Evolutionary conservation across 2,329 filamentous ascomycete species (phyloP).

Genomic region (Cladobotryum mycophilum): DNA sequence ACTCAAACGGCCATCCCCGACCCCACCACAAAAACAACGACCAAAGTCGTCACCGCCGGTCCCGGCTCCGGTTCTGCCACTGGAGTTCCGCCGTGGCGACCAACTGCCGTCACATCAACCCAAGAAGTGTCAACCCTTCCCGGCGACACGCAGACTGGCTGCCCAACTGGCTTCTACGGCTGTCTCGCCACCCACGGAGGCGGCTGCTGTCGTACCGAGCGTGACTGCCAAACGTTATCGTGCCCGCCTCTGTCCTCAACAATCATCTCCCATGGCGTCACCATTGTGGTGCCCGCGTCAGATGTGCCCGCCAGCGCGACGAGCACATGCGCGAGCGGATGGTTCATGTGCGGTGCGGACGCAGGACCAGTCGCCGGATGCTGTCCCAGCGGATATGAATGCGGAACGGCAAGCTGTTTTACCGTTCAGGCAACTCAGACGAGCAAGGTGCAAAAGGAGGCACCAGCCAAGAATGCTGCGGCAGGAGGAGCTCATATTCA

Average conservation of each 20-base stretch:
- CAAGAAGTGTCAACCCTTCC: neutral
- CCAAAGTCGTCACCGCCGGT: constrained; percentile 27
- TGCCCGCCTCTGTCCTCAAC: constrained; percentile 63
- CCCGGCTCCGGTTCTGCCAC: constrained; percentile 31
- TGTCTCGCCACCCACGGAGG: constrained; percentile 80
- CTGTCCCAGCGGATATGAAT: constrained; percentile 72
- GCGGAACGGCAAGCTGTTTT: constrained; percentile 67
- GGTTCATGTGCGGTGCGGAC: constrained; percentile 61
- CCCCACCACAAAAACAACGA: constrained; percentile 32
- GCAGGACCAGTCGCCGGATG: constrained; percentile 67
- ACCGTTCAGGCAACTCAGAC: constrained; percentile 46
- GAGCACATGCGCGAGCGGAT: constrained; percentile 65
- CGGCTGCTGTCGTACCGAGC: constrained; percentile 78
- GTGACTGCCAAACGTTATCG: constrained; percentile 74
- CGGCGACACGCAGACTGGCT: constrained; percentile 38
- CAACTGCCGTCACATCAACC: constrained; percentile 26
- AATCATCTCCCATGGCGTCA: constrained; percentile 61
- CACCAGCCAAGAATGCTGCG: constrained; percentile 28
- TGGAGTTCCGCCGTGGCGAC: constrained; percentile 42
- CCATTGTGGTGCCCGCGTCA: constrained; percentile 59
- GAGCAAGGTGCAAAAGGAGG: constrained; percentile 49
- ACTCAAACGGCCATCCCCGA: constrained; percentile 31
- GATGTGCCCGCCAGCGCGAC: constrained; percentile 39
- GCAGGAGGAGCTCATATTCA: neutral
- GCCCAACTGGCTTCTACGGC: constrained; percentile 87